Evolutionary conservation across 2,329 filamentous ascomycete genomes (phyloP), one percentile per base, ranked within the genome.

Genomic region (Fusarium caatingaense): DNA sequence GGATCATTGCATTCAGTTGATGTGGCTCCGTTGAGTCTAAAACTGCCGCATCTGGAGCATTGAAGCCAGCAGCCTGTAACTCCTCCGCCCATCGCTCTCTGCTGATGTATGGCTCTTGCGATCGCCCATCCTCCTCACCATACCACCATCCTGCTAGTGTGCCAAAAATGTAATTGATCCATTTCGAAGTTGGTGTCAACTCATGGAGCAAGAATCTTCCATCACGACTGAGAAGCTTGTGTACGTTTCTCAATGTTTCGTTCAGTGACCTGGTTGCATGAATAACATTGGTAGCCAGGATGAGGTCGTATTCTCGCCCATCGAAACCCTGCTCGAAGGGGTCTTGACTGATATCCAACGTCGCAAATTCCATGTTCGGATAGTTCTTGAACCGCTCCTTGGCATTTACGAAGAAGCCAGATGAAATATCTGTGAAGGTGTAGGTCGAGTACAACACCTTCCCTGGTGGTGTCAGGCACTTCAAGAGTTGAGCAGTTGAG

Each of bases 111-210:
- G 50, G 56, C 32, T 60, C 49, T 30, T 46, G 12, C 7, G 25
- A 8, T 25, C 56, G 49, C 2, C 23, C 50, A 10, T 60, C 49
- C 3, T 25, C 12, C 4, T 46, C 50, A 3, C 56, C 56, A 30
- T 60, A 60, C 56, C 56, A 56, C 56, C 56, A 60, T 13, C 56
- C 56, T 18, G 49, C 48, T 12, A 60, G 41, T 10, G 49, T 60
- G 4, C 56, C 56, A 16, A 50, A 58, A 10, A 58, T 51, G 6
- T 58, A 46, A 51, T 56, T 60, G 7, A 56, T 27, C 50, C 49
- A 60, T 12, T 60, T 60, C 0, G 56, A 58, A 28, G 37, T 34
- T 4, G 47, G 18, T 4, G 47, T 44, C 13, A 58, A 13, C 18
- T 58, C 56, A 16, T 58, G 56, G 21, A 58, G 37, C 1, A 58